Evolutionary conservation across 495 filamentous ascomycete genomes (phyloP).

Genomic region (Penicillium longicatenatum): DNA sequence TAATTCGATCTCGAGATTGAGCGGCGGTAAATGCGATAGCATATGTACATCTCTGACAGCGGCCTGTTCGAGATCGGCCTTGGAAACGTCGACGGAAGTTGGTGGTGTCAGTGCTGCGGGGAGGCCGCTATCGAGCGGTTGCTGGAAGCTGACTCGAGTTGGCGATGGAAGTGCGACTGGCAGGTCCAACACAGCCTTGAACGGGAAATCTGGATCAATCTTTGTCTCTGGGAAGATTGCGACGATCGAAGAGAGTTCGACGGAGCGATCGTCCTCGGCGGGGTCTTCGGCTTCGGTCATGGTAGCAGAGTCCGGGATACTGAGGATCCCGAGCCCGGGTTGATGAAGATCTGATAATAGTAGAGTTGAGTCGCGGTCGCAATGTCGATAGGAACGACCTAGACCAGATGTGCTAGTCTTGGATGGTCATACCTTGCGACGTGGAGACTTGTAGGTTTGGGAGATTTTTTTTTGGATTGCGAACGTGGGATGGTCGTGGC

Average conservation of each 20-base stretch:
- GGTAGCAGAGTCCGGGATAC: not conserved
- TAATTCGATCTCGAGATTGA: constrained; percentile 67
- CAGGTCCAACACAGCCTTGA: constrained; percentile 69
- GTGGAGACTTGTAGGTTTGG: not conserved
- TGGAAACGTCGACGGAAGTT: constrained; percentile 42
- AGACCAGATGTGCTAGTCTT: constrained; percentile 9
- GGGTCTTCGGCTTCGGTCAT: constrained; percentile 34
- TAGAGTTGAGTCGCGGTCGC: constrained; percentile 5
- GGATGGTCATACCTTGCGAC: constrained; percentile 15
- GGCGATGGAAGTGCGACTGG: constrained; percentile 69
- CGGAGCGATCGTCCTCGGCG: constrained; percentile 66
- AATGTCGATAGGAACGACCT: constrained; percentile 9
- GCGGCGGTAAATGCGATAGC: constrained; percentile 74
- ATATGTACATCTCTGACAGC: constrained; percentile 55
- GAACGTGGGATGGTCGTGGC: constrained; percentile 8
- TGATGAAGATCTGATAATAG: constrained; percentile 1
- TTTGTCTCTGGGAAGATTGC: constrained; percentile 89
- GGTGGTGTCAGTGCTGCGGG: constrained; percentile 47
- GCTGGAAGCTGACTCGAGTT: constrained; percentile 69
- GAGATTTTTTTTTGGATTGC: not conserved
- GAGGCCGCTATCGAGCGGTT: constrained; percentile 44
- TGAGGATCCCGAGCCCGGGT: constrained; percentile 4
- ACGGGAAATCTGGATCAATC: constrained; percentile 55
- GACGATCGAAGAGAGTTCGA: constrained; percentile 79
- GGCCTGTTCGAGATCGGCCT: constrained; percentile 24